Percentiles rank a stretch among this genome's conserved stretches.
Conservation (phyloP, 805 yeast genomes). For the Saccharomyces jurei region DNA sequence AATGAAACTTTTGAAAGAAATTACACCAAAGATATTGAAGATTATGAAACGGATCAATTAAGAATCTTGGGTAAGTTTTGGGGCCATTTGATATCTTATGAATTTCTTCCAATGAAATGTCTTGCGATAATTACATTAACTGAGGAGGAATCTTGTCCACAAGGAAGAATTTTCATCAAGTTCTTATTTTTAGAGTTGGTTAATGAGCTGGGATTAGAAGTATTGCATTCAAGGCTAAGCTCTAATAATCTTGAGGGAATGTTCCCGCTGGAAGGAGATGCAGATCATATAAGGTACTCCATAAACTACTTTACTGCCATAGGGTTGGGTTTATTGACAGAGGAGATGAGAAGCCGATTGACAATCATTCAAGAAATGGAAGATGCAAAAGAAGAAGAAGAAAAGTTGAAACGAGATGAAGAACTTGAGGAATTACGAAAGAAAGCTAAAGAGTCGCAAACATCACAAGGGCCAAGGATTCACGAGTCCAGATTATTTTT, state of each 20-base stretch:
- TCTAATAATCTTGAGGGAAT: conserved; percentile 50
- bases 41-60: conserved; percentile 62
- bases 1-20: conserved; percentile 43
- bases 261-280: conserved; percentile 47
- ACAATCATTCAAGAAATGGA: conserved; percentile 28
- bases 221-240: conserved; percentile 40
- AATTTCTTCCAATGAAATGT: conserved; percentile 55
- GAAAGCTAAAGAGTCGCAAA: not conserved
- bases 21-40: conserved; percentile 47
- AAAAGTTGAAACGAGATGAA: not conserved
- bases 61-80: conserved; percentile 77
- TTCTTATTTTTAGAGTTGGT: conserved; percentile 72
- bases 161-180: conserved; percentile 72
- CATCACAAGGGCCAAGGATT: not conserved
- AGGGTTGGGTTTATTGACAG: conserved; percentile 78
- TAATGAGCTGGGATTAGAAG: conserved; percentile 60
- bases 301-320: conserved; percentile 91
- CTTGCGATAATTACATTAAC: conserved; percentile 51
- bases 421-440: not conserved
- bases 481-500: not conserved
- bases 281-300: conserved; percentile 59
- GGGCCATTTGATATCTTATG: conserved; percentile 75
- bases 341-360: conserved; percentile 60
- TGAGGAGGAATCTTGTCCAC: conserved; percentile 68
- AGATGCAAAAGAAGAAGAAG: conserved; percentile 10